These are phyloP conservation scores for Akanthomyces lecanii DNA, from an alignment of 2,329 filamentous ascomycete species.

Conservation along the genomic window DNA sequence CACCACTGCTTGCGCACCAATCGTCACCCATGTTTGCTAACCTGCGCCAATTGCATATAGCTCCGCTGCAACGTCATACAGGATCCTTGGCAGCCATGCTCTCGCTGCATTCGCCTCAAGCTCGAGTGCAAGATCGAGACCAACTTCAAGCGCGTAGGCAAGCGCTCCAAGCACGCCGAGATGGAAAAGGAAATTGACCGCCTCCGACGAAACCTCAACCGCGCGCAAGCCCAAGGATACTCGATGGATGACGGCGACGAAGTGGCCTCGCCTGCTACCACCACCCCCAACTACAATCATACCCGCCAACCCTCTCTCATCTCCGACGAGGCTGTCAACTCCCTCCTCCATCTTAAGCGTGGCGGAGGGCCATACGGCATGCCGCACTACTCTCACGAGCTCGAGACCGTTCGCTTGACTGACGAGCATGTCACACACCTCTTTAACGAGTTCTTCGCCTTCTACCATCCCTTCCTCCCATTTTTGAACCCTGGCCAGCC, in stretches of 20 bases:
- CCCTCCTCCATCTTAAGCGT: slow-evolving; percentile 61
- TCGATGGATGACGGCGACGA: slow-evolving; percentile 51
- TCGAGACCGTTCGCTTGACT: slow-evolving; percentile 61
- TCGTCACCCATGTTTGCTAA: slow-evolving; percentile 4
- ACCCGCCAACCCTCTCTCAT: slow-evolving; percentile 60
- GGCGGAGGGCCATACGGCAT: slow-evolving; percentile 56
- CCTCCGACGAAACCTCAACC: slow-evolving; percentile 56
- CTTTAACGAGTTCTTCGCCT: slow-evolving; percentile 70
- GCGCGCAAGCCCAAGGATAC: slow-evolving; percentile 57
- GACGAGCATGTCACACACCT: slow-evolving; percentile 60
- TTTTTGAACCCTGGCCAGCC: slow-evolving; percentile 64
- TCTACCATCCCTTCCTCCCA: slow-evolving; percentile 73
- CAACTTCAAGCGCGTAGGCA: slow-evolving; percentile 80
- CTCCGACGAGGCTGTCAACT: slow-evolving; percentile 65
- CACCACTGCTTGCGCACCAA: not conserved
- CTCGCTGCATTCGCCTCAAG: slow-evolving; percentile 72
- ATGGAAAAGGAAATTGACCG: slow-evolving; percentile 80
- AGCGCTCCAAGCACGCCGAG: slow-evolving; percentile 77
- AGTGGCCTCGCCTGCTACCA: slow-evolving; percentile 55
- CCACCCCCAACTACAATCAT: slow-evolving; percentile 52
- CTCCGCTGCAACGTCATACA: slow-evolving; percentile 80
- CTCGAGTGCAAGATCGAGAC: slow-evolving; percentile 83
- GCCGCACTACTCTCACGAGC: slow-evolving; percentile 55
- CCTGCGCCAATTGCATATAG: slow-evolving; percentile 37
- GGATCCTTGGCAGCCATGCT: slow-evolving; percentile 73